A percentile compares a stretch with the other conserved stretches of the same genome.
phyloP scores from a whole-genome alignment of 2,329 filamentous ascomycete species.

The Hymenoscyphus scutula region DNA sequence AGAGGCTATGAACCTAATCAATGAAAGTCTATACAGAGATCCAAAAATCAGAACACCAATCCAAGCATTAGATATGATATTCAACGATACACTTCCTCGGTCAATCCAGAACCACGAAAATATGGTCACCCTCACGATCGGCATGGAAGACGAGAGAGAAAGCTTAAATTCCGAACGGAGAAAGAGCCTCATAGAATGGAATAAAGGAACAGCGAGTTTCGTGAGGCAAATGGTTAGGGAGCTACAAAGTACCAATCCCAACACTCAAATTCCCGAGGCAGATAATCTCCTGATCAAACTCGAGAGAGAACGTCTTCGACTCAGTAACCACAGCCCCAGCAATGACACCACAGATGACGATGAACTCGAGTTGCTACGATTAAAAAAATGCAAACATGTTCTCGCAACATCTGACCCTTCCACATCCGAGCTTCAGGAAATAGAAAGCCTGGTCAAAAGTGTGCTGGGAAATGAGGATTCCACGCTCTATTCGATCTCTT shows the following conservation, averaged over 20 bases:
- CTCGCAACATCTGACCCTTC: background rate
- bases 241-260: background rate
- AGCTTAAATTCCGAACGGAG: background rate
- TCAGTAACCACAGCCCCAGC: background rate
- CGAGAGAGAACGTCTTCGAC: background rate
- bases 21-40: background rate
- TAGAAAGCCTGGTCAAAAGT: background rate
- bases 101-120: background rate
- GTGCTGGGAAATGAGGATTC: background rate
- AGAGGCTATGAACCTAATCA: background rate
- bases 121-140: background rate
- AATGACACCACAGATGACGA: background rate
- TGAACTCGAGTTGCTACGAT: background rate
- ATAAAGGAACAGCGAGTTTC: background rate
- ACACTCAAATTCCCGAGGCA: background rate
- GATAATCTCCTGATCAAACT: background rate
- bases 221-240: background rate
- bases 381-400: background rate
- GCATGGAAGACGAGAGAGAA: background rate
- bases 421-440: background rate
- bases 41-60: background rate
- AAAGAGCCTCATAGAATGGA: background rate
- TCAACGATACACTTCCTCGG: background rate
- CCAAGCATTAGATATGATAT: background rate
- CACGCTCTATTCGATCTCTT: background rate